Conservation (phyloP, 1,284 basidiomycete genomes). For the Trametes hirsuta region DNA sequence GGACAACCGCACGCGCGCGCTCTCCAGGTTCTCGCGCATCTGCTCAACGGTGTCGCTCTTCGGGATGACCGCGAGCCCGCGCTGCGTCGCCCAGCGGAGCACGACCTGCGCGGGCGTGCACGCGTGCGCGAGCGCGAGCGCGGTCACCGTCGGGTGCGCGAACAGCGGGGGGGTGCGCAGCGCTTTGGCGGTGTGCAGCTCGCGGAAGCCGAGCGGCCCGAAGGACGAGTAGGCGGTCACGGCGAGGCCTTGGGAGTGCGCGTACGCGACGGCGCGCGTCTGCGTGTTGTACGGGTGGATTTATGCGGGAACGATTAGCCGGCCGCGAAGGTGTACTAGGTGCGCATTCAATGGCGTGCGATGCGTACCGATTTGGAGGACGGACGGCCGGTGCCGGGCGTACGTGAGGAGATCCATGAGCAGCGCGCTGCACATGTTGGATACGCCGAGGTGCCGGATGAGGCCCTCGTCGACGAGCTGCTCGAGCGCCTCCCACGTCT, state of each 20-base stretch:
- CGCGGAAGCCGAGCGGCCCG: slow-evolving; percentile 32
- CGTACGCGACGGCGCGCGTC: slow-evolving; percentile 24
- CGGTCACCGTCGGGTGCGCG: slow-evolving; percentile 26
- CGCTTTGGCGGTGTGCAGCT: slow-evolving; percentile 27
- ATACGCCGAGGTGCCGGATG: slow-evolving; percentile 31
- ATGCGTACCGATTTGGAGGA: slow-evolving; percentile 30
- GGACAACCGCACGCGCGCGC: slow-evolving; percentile 17
- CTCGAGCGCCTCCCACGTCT: slow-evolving; percentile 34
- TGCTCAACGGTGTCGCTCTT: slow-evolving; percentile 26
- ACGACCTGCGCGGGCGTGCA: slow-evolving; percentile 28
- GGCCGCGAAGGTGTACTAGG: no score
- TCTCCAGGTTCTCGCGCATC: slow-evolving; percentile 28
- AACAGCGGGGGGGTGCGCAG: slow-evolving; percentile 27
- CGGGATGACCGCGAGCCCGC: slow-evolving; percentile 30
- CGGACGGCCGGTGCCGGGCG: slow-evolving; percentile 29
- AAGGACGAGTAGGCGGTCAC: slow-evolving; percentile 34
- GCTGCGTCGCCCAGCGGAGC: slow-evolving; percentile 32
- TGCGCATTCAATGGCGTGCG: background rate
- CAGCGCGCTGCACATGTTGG: slow-evolving; percentile 29
- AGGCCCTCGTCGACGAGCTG: slow-evolving; percentile 30
- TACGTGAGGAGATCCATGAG: slow-evolving; percentile 33
- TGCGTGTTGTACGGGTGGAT: slow-evolving; percentile 33
- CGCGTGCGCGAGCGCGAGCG: slow-evolving; percentile 25
- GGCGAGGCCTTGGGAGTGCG: slow-evolving; percentile 25
- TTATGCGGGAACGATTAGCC: slow-evolving; percentile 13